Percentiles rank a stretch among this genome's conserved stretches.
phyloP scores from a whole-genome alignment of 2,329 filamentous ascomycete genomes.

The Shiraia bambusicola region DNA sequence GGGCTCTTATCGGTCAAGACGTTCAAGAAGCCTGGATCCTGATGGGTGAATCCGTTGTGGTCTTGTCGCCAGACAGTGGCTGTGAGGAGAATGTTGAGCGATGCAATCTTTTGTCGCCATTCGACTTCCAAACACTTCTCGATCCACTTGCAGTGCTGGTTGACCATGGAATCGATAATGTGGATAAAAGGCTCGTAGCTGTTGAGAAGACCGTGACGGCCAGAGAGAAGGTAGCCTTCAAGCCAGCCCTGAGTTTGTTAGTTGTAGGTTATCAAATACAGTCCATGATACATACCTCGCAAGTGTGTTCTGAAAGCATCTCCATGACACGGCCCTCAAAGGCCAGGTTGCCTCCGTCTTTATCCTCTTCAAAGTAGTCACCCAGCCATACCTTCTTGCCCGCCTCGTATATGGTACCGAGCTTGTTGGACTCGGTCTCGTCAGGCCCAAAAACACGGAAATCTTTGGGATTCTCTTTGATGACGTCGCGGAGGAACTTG shows the following conservation, averaged over 20 bases:
- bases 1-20: conserved; percentile 79
- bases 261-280: neutral
- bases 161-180: conserved; percentile 83
- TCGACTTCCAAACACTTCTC: conserved; percentile 79
- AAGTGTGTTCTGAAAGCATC: conserved; percentile 79
- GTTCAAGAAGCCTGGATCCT: conserved; percentile 78
- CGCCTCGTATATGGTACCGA: conserved; percentile 68
- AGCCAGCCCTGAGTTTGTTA: conserved; percentile 57
- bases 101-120: conserved; percentile 72
- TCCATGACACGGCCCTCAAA: conserved; percentile 75
- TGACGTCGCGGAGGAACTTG: conserved; percentile 66
- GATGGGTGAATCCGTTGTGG: conserved; percentile 81
- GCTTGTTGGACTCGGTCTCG: conserved; percentile 81
- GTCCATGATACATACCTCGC: conserved; percentile 54
- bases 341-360: conserved; percentile 71
- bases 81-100: conserved; percentile 77
- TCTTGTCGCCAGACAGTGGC: conserved; percentile 81
- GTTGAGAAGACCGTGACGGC: conserved; percentile 74
- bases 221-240: conserved; percentile 74
- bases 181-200: conserved; percentile 83
- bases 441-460: conserved; percentile 80
- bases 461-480: conserved; percentile 63
- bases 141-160: conserved; percentile 83
- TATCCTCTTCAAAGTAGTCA: conserved; percentile 75
- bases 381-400: conserved; percentile 81